Evolutionary conservation across 2,329 filamentous ascomycete species (phyloP).

Genomic region (Alternaria sp.): DNA sequence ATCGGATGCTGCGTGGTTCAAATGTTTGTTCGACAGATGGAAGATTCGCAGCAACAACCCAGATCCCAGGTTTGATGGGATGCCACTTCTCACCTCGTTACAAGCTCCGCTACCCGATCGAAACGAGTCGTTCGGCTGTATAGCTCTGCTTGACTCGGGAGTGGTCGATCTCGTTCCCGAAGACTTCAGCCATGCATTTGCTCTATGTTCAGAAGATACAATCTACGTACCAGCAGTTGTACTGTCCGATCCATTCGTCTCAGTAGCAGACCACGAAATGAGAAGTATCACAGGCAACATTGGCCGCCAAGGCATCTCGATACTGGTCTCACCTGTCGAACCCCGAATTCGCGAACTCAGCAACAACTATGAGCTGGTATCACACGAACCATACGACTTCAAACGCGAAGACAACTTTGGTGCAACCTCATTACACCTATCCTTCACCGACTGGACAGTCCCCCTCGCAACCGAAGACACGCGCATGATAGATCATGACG

Average conservation of each 20-base stretch:
- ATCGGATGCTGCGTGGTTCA: background rate
- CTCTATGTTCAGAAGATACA: constrained; percentile 3
- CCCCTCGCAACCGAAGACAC: background rate
- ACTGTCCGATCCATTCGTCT: background rate
- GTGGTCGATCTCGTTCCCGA: constrained; percentile 3
- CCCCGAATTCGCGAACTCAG: background rate
- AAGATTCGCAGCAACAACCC: background rate
- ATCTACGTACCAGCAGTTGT: constrained; percentile 3
- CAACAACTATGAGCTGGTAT: background rate
- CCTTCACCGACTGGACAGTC: constrained; percentile 8
- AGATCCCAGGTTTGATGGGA: background rate
- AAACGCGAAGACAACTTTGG: background rate
- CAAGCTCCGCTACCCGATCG: background rate
- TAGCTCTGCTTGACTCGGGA: constrained; percentile 10
- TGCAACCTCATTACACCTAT: constrained; percentile 7
- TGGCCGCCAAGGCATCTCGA: background rate
- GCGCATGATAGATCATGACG: background rate
- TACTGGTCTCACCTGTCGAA: background rate
- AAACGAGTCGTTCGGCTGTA: background rate
- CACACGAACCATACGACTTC: background rate
- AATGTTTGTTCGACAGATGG: background rate
- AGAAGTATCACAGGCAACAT: background rate
- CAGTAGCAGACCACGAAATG: background rate
- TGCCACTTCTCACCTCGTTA: background rate
- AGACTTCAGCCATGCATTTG: background rate